Conservation (phyloP, 1,284 basidiomycete genomes). For the Ustilago bromivora region DNA sequence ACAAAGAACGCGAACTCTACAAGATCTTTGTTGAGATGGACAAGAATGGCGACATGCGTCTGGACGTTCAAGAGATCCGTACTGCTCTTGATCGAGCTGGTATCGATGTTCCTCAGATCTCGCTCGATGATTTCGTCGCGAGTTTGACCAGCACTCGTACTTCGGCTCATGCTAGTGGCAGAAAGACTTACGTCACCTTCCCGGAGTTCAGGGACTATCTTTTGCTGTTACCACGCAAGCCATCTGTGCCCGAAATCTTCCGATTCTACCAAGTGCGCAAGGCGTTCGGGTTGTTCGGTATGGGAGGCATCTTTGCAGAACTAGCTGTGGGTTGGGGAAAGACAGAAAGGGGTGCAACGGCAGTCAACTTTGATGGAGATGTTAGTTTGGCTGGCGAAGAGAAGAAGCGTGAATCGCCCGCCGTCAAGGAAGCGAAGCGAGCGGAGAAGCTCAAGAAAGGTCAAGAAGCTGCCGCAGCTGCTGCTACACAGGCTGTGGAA, state of each 20-base stretch:
- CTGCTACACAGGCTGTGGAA: conserved; percentile 30
- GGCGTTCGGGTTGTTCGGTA: conserved; percentile 67
- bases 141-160: conserved; percentile 58
- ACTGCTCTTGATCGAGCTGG: conserved; percentile 62
- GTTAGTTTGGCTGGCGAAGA: conserved; percentile 65
- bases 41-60: conserved; percentile 63
- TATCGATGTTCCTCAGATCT: conserved; percentile 56
- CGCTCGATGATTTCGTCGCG: conserved; percentile 67
- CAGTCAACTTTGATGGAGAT: conserved; percentile 66
- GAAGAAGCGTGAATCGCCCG: conserved; percentile 51
- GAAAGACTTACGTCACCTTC: conserved; percentile 60
- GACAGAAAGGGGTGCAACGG: conserved; percentile 63
- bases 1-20: conserved; percentile 68
- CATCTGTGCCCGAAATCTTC: conserved; percentile 66
- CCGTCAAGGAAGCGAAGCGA: conserved; percentile 54
- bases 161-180: conserved; percentile 23
- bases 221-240: conserved; percentile 65
- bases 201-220: conserved; percentile 69
- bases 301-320: conserved; percentile 68
- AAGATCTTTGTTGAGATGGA: conserved; percentile 67
- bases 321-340: conserved; percentile 64
- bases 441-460: conserved; percentile 46
- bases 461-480: conserved; percentile 42
- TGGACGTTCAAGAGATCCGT: conserved; percentile 62
- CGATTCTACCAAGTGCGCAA: conserved; percentile 69